Conservation (phyloP, 345 rosid species). For the Abelmoschus esculentus region DNA sequence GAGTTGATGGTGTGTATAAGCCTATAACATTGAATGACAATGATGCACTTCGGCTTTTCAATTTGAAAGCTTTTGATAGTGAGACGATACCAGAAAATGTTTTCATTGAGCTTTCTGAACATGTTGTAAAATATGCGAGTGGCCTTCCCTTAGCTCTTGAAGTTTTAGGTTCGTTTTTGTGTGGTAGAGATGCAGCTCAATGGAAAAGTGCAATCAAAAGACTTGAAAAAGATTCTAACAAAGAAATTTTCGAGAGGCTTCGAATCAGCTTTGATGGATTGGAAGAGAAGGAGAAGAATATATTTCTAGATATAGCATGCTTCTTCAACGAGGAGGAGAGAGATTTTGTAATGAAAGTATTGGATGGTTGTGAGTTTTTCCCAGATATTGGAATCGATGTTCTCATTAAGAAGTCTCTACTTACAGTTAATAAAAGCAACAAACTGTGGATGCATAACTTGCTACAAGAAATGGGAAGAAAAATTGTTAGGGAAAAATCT, state of each 20-base stretch:
- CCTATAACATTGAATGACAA: constrained; percentile 26
- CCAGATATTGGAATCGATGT: constrained; percentile 20
- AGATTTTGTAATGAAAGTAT: constrained; percentile 19
- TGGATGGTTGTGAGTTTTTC: constrained; percentile 22
- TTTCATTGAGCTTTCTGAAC: constrained; percentile 20
- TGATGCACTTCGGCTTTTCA: constrained; percentile 36
- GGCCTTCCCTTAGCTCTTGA: constrained; percentile 54
- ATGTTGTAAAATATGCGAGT: constrained; percentile 34
- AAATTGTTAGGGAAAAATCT: constrained; percentile 23
- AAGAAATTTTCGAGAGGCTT: constrained; percentile 18
- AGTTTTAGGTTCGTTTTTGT: constrained; percentile 54
- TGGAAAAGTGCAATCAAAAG: constrained; percentile 29
- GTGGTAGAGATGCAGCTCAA: constrained; percentile 14
- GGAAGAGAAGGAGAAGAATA: constrained; percentile 16
- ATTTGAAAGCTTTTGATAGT: constrained; percentile 39
- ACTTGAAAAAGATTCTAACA: constrained; percentile 16
- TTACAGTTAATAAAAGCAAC: neutral
- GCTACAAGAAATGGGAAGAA: constrained; percentile 64
- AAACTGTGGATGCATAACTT: constrained; percentile 63
- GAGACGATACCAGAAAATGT: neutral
- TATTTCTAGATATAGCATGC: constrained; percentile 32
- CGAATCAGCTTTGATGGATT: constrained; percentile 38
- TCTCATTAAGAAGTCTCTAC: constrained; percentile 27
- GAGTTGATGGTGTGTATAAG: constrained; percentile 28
- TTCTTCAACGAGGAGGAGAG: constrained; percentile 14